Conservation (phyloP, 192 early-diverging fungal genomes). For the Backusella tuberculispora region DNA sequence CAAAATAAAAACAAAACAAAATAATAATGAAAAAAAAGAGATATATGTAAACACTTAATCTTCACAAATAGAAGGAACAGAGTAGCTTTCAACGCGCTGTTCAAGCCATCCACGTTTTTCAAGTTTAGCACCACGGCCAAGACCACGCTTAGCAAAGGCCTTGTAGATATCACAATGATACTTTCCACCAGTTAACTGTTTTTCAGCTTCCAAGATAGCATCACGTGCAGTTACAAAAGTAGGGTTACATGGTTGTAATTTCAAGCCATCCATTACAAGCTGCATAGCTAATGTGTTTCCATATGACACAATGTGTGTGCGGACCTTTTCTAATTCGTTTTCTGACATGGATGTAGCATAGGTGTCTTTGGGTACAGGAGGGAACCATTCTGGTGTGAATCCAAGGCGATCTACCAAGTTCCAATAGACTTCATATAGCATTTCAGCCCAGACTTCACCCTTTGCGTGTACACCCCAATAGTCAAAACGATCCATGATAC, state of each 20-base stretch:
- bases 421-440: conserved; percentile 88
- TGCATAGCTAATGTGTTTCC: conserved; percentile 75
- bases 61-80: conserved; percentile 30
- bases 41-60: neutral
- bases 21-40: conserved; percentile 20
- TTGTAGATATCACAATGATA: conserved; percentile 74
- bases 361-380: conserved; percentile 32
- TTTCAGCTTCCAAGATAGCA: conserved; percentile 72
- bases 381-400: conserved; percentile 62
- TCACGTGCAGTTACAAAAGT: conserved; percentile 74
- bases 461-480: conserved; percentile 95
- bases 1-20: neutral
- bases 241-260: conserved; percentile 78
- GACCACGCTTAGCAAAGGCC: conserved; percentile 88
- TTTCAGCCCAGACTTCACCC: conserved; percentile 91
- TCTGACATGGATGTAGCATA: conserved; percentile 2
- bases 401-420: conserved; percentile 64
- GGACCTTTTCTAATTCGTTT: conserved; percentile 37
- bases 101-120: conserved; percentile 42
- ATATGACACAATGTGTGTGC: conserved; percentile 45
- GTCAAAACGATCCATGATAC: conserved; percentile 71
- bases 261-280: conserved; percentile 76
- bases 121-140: conserved; percentile 74
- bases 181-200: conserved; percentile 63
- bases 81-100: conserved; percentile 35